Evolutionary conservation across 768 basidiomycete genomes (phyloP).

Genomic region (Lactarius indigo): DNA sequence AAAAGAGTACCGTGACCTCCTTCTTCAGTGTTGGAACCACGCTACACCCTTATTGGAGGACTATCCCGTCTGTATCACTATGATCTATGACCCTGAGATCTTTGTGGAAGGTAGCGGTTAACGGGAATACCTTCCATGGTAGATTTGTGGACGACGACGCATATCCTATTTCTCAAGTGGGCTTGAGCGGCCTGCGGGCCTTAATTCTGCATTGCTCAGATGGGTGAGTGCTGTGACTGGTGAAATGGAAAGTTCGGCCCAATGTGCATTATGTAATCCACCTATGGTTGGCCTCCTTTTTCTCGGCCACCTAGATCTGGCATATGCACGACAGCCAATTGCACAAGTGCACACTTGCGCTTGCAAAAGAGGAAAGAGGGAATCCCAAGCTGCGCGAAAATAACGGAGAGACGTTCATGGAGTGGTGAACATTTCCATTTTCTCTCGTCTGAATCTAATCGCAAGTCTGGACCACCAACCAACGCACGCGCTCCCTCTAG

Average conservation of each 20-base stretch:
- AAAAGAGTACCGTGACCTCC: constrained; percentile 1
- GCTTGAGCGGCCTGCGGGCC: neutral
- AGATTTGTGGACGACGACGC: neutral
- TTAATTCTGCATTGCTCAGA: neutral
- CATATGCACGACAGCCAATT: neutral
- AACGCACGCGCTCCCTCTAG: neutral
- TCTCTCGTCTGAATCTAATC: neutral
- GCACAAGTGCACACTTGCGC: neutral
- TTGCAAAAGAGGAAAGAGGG: constrained; percentile 3
- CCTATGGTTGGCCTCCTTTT: neutral
- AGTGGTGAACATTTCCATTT: neutral
- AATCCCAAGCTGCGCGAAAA: constrained; percentile 3
- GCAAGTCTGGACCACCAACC: neutral
- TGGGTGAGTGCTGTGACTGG: too few relatives aligned
- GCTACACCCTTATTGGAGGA: neutral
- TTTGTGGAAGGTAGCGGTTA: neutral
- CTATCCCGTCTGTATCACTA: constrained; percentile 5
- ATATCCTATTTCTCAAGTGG: neutral
- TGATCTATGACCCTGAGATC: neutral
- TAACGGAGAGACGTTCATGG: neutral
- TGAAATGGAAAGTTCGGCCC: constrained; percentile 1
- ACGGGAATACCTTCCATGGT: neutral
- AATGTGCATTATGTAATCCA: constrained; percentile 3
- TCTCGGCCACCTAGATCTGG: too few relatives aligned
- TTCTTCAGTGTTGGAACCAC: neutral